Evolutionary conservation across 345 rosid species (phyloP).

Genomic region (Salix exigua): DNA sequence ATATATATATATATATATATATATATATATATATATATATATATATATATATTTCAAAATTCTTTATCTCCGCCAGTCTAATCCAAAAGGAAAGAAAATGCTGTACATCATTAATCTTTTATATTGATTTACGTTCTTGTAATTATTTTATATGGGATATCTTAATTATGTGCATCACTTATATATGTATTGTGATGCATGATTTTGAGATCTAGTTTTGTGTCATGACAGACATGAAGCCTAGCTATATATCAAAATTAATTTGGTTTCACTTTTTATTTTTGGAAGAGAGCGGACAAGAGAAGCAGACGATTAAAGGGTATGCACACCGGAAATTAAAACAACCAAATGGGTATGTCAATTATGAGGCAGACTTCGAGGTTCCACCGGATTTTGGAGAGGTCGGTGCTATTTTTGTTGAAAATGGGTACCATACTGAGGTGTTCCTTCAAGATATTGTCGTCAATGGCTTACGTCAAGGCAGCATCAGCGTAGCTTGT

Average conservation of each 20-base stretch:
- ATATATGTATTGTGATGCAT: too few species aligned
- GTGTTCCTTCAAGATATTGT: slow-evolving; percentile 44
- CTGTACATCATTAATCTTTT: too few species aligned
- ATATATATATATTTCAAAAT: too few species aligned
- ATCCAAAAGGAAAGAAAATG: too few species aligned
- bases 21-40: too few species aligned
- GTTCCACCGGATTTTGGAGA: slow-evolving; percentile 54
- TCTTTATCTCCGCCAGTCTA: too few species aligned
- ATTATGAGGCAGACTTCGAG: slow-evolving; percentile 50
- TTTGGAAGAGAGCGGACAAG: slow-evolving; percentile 36
- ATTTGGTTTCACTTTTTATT: neutral
- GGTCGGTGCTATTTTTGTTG: slow-evolving; percentile 55
- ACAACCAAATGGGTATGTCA: slow-evolving; percentile 20
- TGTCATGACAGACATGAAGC: neutral
- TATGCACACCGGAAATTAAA: slow-evolving; percentile 38
- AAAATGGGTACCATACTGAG: slow-evolving; percentile 71
- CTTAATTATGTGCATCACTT: too few species aligned
- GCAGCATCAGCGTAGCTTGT: slow-evolving; percentile 39
- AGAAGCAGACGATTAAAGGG: slow-evolving; percentile 44
- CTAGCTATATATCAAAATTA: neutral
- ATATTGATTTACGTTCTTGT: too few species aligned
- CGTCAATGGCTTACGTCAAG: slow-evolving; percentile 39
- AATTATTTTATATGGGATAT: too few species aligned
- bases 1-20: too few species aligned
- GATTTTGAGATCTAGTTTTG: neutral